Conservation (phyloP, 2,329 filamentous ascomycete genomes). For the Aspergillus piperis region DNA sequence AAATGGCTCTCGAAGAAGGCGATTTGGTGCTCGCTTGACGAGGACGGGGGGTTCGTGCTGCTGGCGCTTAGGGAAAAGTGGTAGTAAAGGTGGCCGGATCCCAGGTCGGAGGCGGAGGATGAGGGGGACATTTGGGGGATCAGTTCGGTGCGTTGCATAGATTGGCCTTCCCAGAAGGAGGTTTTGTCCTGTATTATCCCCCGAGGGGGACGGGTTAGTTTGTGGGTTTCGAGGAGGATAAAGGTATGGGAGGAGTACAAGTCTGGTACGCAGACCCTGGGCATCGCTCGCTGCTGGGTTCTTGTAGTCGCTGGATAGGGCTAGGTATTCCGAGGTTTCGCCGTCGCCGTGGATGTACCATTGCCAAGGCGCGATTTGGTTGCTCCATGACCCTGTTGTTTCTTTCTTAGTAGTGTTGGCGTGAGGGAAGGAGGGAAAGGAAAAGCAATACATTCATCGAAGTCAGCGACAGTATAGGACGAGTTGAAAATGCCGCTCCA, state of each 20-base stretch:
- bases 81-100: slow-evolving; percentile 67
- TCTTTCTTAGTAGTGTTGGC: not conserved
- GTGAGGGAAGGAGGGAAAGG: too few relatives aligned
- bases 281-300: slow-evolving; percentile 65
- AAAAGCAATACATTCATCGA: slow-evolving; percentile 27
- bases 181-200: slow-evolving; percentile 22
- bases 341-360: slow-evolving; percentile 73
- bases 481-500: slow-evolving; percentile 33
- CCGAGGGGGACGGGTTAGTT: slow-evolving; percentile 32
- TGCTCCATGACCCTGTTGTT: slow-evolving; percentile 61
- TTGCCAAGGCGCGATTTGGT: slow-evolving; percentile 69
- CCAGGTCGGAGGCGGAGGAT: slow-evolving; percentile 55
- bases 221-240: not conserved
- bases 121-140: slow-evolving; percentile 64
- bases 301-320: slow-evolving; percentile 61
- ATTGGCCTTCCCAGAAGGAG: slow-evolving; percentile 71
- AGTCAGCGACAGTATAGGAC: slow-evolving; percentile 23
- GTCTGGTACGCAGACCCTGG: slow-evolving; percentile 69
- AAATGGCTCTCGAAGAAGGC: slow-evolving; percentile 67
- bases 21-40: slow-evolving; percentile 67
- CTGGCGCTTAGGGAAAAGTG: slow-evolving; percentile 68
- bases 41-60: slow-evolving; percentile 61
- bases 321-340: slow-evolving; percentile 56
- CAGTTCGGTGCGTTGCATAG: slow-evolving; percentile 71
- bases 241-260: slow-evolving; percentile 39